Conservation (phyloP, 768 basidiomycete genomes). For the Phaeotremella fagi region DNA sequence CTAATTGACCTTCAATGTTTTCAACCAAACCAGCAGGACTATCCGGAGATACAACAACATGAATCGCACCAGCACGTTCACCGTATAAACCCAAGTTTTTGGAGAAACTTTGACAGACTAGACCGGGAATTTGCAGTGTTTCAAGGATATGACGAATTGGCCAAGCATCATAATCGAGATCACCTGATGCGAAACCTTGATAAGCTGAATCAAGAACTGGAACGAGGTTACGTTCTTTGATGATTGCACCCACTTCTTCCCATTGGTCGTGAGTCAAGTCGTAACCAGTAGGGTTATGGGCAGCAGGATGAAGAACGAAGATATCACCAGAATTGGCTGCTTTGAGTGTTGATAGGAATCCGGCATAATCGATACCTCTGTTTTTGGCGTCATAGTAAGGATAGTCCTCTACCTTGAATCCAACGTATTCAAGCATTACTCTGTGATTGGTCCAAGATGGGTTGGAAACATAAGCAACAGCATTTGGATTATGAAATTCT, state of each 20-base stretch:
- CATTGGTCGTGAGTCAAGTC: slow-evolving; percentile 88
- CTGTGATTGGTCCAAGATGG: slow-evolving; percentile 95
- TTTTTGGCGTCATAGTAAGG: slow-evolving; percentile 87
- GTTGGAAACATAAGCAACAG: slow-evolving; percentile 73
- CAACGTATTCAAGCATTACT: slow-evolving; percentile 81
- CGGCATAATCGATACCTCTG: slow-evolving; percentile 74
- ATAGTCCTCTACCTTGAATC: slow-evolving; percentile 74
- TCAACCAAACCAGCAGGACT: slow-evolving; percentile 62
- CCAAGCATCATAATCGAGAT: slow-evolving; percentile 47
- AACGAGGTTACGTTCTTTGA: slow-evolving; percentile 70
- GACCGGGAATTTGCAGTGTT: not conserved
- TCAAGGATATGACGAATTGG: slow-evolving; percentile 2
- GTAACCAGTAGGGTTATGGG: slow-evolving; percentile 94
- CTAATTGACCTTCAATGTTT: slow-evolving; percentile 64
- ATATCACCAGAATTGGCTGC: slow-evolving; percentile 67
- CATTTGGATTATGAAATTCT: slow-evolving; percentile 64
- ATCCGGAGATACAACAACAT: slow-evolving; percentile 62
- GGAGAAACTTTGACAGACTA: slow-evolving; percentile 26
- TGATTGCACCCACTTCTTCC: slow-evolving; percentile 66
- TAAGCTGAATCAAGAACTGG: slow-evolving; percentile 95
- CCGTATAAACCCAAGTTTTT: slow-evolving; percentile 95
- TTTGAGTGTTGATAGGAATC: slow-evolving; percentile 60
- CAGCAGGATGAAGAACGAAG: slow-evolving; percentile 86
- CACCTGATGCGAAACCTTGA: slow-evolving; percentile 93
- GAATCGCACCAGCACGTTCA: slow-evolving; percentile 90